Evolutionary conservation across 148 eudicot species (phyloP).

Genomic region (Drosera capensis): DNA sequence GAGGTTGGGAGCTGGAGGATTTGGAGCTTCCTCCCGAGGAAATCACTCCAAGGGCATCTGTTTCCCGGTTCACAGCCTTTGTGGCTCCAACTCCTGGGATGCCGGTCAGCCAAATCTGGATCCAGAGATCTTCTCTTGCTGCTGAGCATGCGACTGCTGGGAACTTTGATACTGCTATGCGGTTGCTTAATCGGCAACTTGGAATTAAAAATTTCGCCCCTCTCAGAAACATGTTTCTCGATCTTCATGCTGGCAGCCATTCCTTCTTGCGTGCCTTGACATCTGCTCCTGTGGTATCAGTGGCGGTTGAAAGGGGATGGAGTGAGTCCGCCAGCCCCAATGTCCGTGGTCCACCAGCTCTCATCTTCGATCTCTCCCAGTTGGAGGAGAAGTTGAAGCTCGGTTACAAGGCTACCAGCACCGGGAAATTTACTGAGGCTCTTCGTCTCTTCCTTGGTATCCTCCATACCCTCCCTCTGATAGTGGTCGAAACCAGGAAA

Average conservation of each 20-base stretch:
- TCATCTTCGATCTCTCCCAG: constrained; percentile 25
- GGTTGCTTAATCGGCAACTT: constrained; percentile 27
- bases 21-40: constrained; percentile 35
- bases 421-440: constrained; percentile 31
- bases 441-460: constrained; percentile 23
- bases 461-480: constrained; percentile 26
- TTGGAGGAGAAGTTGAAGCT: constrained; percentile 33
- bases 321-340: constrained; percentile 25
- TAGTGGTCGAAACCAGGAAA: constrained; percentile 33
- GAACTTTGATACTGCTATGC: constrained; percentile 35
- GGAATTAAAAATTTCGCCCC: constrained; percentile 31
- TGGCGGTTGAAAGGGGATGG: constrained; percentile 33
- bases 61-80: constrained; percentile 17
- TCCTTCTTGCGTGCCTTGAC: constrained; percentile 21
- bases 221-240: constrained; percentile 22
- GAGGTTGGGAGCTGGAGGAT: constrained; percentile 36
- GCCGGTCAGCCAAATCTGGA: constrained; percentile 40
- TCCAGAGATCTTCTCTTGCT: constrained; percentile 28
- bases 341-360: constrained; percentile 33
- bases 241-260: constrained; percentile 31
- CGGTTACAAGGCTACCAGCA: constrained; percentile 27
- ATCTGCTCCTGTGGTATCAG: constrained; percentile 24
- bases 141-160: constrained; percentile 38
- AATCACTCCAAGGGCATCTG: constrained; percentile 21
- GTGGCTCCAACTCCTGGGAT: constrained; percentile 27